Conservation (phyloP, 768 basidiomycete genomes). For the Crassisporium funariophilum region DNA sequence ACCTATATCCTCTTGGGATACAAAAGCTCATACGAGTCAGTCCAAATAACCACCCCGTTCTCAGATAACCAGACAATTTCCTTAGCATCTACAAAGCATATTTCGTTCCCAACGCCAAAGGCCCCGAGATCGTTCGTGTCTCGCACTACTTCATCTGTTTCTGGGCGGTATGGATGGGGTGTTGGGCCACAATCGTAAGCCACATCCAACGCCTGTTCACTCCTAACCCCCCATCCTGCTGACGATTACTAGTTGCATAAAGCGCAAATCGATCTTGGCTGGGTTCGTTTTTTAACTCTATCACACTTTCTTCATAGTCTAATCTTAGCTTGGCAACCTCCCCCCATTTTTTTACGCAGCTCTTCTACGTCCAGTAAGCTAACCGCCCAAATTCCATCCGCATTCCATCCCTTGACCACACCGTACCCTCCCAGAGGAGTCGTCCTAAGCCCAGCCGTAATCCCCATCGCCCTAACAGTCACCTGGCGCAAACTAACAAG, state of each 20-base stretch:
- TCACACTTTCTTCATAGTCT: background rate
- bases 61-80: background rate
- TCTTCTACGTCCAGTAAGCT: conserved; percentile 50
- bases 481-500: conserved; percentile 47
- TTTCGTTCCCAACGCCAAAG: conserved; percentile 36
- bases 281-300: conserved; percentile 32
- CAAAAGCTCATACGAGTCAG: conserved; percentile 49
- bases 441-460: conserved; percentile 50
- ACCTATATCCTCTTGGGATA: background rate
- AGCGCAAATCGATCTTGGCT: conserved; percentile 47
- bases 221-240: conserved; percentile 1
- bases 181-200: conserved; percentile 41
- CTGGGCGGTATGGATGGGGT: conserved; percentile 47
- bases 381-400: too few relatives aligned
- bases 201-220: too few relatives aligned
- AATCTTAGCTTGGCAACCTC: background rate
- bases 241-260: conserved; percentile 37
- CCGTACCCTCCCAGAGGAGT: conserved; percentile 42
- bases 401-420: too few relatives aligned
- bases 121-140: conserved; percentile 40
- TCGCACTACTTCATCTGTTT: conserved; percentile 43
- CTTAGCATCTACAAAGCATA: conserved; percentile 42
- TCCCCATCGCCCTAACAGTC: conserved; percentile 49
- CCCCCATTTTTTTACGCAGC: too few relatives aligned
- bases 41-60: too few relatives aligned